These are phyloP conservation scores for Peniophora sp. DNA, from an alignment of 1,284 basidiomycete genomes.

Conservation along the genomic window DNA sequence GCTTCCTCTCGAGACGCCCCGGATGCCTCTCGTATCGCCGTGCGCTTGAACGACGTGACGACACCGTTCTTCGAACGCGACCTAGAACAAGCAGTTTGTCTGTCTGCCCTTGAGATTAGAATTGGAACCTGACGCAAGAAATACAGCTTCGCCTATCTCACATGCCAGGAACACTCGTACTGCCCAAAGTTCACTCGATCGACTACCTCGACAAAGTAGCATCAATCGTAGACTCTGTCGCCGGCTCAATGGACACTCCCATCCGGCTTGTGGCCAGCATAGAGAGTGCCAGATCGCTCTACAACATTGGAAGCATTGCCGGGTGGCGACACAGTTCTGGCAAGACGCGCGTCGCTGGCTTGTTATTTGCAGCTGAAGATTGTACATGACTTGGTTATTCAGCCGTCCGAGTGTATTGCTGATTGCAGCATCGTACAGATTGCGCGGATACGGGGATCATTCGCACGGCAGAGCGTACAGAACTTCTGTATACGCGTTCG, in stretches of 20 bases:
- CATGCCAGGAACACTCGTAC: slow-evolving; percentile 51
- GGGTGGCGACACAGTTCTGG: slow-evolving; percentile 46
- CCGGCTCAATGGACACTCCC: slow-evolving; percentile 15
- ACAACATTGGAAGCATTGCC: slow-evolving; percentile 56
- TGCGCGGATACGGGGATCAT: slow-evolving; percentile 84
- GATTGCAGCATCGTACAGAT: slow-evolving; percentile 28
- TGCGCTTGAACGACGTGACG: slow-evolving; percentile 70
- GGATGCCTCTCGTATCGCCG: slow-evolving; percentile 47
- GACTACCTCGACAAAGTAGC: slow-evolving; percentile 62
- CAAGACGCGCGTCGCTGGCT: slow-evolving; percentile 40
- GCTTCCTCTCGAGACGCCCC: slow-evolving; percentile 31
- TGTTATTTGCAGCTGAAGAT: slow-evolving; percentile 79
- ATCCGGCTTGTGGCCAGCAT: slow-evolving; percentile 63
- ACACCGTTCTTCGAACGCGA: slow-evolving; percentile 71
- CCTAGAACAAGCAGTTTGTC: slow-evolving; percentile 53
- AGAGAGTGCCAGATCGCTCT: slow-evolving; percentile 66
- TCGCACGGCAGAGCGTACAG: slow-evolving; percentile 66
- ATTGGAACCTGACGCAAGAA: too few species aligned
- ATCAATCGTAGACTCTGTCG: slow-evolving; percentile 26
- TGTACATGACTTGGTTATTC: slow-evolving; percentile 53
- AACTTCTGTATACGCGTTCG: slow-evolving; percentile 83
- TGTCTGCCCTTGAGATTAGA: too few species aligned
- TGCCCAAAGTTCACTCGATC: slow-evolving; percentile 74
- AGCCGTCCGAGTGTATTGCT: too few species aligned
- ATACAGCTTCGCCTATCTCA: slow-evolving; percentile 20